phyloP scores from a whole-genome alignment of 306 rosid species.

The Vigna hirtella region DNA sequence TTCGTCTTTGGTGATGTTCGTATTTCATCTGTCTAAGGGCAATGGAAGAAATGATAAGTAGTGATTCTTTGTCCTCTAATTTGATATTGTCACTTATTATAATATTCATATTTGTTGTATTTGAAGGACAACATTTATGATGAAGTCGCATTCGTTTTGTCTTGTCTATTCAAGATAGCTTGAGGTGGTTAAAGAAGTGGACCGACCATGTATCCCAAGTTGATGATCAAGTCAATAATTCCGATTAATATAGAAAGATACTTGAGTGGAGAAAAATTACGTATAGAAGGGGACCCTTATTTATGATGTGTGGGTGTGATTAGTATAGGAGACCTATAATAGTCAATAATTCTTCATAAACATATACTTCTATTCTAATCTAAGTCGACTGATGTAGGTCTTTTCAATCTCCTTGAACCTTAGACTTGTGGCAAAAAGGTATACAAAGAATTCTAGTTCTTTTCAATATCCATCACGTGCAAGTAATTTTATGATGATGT shows the following conservation, averaged over 20 bases:
- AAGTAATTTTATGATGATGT: too few relatives aligned
- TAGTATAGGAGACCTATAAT: not conserved
- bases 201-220: constrained; percentile 17
- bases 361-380: not conserved
- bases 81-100: not conserved
- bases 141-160: not conserved
- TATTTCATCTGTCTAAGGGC: not conserved
- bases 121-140: constrained; percentile 4
- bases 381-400: not conserved
- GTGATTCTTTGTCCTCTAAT: not conserved
- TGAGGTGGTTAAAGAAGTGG: constrained; percentile 23
- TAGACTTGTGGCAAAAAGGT: too few relatives aligned
- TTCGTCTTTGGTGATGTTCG: not conserved
- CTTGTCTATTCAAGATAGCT: constrained; percentile 28
- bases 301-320: not conserved
- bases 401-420: too few relatives aligned
- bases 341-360: not conserved
- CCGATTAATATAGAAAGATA: constrained; percentile 1
- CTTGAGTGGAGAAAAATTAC: constrained; percentile 1
- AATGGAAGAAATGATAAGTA: too few relatives aligned
- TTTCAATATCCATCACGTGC: too few relatives aligned
- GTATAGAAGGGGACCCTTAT: not conserved
- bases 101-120: not conserved
- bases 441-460: too few relatives aligned
- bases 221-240: constrained; percentile 28